Base-by-base conservation (phyloP, 129 eudicot genomes). In the Tagetes erecta region DNA sequence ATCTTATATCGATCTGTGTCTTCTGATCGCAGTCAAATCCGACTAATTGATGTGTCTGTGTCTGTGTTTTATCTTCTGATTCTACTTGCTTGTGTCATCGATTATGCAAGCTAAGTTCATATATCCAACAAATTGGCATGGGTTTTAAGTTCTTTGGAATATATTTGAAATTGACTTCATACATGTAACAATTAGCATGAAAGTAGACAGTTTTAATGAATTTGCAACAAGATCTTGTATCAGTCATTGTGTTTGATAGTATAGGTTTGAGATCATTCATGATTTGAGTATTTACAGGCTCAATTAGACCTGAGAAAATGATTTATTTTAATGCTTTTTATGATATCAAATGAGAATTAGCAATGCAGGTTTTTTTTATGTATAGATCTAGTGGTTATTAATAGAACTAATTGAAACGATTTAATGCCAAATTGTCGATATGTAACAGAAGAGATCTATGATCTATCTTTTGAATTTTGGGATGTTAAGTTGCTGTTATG, bases 1-100 rank as follows among this genome's bases (percentile, higher is more conserved):
- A 67, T 8, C 33, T 66, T 66, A 30, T 11, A 14, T 40, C 73
- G 67, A 76, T 76, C 80, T 68, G 45, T 76, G 77, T 73, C 45
- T 59, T 73, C 14, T 42, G 35, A 14, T 46, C 8, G 46, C 40
- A 62, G 37, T 62, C 3, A 62, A 55, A 8, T 62, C 77, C 33
- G 31, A 62, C 8, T 47, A 66, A 13, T 55, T 75, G 79, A 52
- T 76, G 47, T 53, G 59, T 30, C 57, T 13, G 27, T 30, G 20
- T 31, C 39, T 34, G 5, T 12, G 37, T 64, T 64, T 11, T 34
- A 20, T 20, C 27, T 51, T 27, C 47, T n/a, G 50, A 35, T 74
- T 74, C 50, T 64, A n/a, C 60, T 74, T 49, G 38, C 49, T 42
- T 67, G 38, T 46, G 60, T 62, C 78, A 2, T 71, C 66, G 75